Evolutionary conservation across 495 filamentous ascomycete species (phyloP), one percentile per base, ranked within the genome.

Genomic region (Podospora tetraspora): DNA sequence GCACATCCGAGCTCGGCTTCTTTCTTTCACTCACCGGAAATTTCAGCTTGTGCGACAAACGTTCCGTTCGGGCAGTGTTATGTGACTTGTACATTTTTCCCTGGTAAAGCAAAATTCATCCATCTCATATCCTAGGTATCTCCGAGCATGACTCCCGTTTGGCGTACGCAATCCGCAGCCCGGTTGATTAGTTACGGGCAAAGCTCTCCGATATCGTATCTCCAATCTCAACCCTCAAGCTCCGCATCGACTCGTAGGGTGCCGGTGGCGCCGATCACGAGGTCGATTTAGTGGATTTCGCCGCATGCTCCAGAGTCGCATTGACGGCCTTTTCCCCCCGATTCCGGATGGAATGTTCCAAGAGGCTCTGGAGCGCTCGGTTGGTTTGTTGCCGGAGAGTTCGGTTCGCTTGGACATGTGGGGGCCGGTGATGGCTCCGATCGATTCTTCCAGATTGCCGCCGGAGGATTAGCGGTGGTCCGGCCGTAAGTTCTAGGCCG

Each of bases 181-280:
- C 43, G 43, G 43, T 4, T 56, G 24, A 19, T 62, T 62, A 62
- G 24, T 1, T 10, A 58, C 59, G 32, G 61, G 60, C 34, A 64
- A 12, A 59, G 12, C 5, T 11, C 68, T 69, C 68, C 68, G 68
- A 62, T 65, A 69, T 69, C 68, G 68, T 69, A 65, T 65, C 63
- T 37, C 65, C n/a, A 9, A 34, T 27, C n/a, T 1, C 29, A 27
- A 16, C 22, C 9, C 25, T 25, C 2, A 3, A 25, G 25, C 25
- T 25, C 25, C 25, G 25, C 3, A 3, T 27, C 52, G 57, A 11
- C 65, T 60, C 64, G 59, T 57, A 66, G 27, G 57, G 57, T 57
- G 64, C 61, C 21, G 23, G 12, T 59, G 43, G 43, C 43, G 43
- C 2, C 43, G 19, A 59, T 59, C 57, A 59, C 57, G 57, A 25